phyloP scores from a whole-genome alignment of 306 rosid genomes.

The Acacia melanoxylon region DNA sequence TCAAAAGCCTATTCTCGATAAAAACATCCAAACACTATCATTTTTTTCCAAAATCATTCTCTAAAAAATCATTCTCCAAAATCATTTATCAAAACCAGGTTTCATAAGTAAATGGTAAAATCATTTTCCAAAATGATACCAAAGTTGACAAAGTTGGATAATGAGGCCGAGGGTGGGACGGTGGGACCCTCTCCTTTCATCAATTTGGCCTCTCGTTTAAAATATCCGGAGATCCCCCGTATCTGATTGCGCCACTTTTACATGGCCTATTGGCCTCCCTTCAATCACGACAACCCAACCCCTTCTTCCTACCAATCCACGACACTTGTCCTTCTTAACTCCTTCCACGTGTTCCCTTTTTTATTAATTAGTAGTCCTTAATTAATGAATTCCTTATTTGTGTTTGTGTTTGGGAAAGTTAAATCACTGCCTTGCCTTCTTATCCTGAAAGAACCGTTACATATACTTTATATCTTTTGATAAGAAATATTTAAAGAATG shows the following conservation, averaged over 20 bases:
- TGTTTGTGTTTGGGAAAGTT: not conserved
- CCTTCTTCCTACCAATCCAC: constrained; percentile 11
- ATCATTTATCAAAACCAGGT: too few relatives aligned
- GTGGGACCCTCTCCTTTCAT: not conserved
- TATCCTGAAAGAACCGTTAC: too few relatives aligned
- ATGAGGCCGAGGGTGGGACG: constrained; percentile 45
- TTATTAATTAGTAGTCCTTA: not conserved
- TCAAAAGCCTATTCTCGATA: too few relatives aligned
- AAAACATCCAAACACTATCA: too few relatives aligned
- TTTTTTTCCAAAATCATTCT: too few relatives aligned
- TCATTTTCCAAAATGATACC: too few relatives aligned
- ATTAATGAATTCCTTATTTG: too few relatives aligned
- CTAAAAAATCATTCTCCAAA: too few relatives aligned
- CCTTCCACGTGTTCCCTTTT: constrained; percentile 5
- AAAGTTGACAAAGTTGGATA: constrained; percentile 13
- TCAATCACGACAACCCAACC: constrained; percentile 54
- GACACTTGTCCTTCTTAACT: constrained; percentile 12
- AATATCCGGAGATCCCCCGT: constrained; percentile 16
- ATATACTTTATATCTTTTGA: too few relatives aligned
- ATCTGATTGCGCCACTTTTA: constrained; percentile 31
- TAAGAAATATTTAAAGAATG: too few relatives aligned
- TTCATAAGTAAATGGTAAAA: too few relatives aligned
- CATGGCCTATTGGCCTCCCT: constrained; percentile 31
- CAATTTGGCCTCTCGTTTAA: constrained; percentile 32
- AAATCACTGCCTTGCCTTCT: too few relatives aligned